Base-by-base conservation (phyloP, 2,329 filamentous ascomycete species). In the Aspergillus pseudotamarii region DNA sequence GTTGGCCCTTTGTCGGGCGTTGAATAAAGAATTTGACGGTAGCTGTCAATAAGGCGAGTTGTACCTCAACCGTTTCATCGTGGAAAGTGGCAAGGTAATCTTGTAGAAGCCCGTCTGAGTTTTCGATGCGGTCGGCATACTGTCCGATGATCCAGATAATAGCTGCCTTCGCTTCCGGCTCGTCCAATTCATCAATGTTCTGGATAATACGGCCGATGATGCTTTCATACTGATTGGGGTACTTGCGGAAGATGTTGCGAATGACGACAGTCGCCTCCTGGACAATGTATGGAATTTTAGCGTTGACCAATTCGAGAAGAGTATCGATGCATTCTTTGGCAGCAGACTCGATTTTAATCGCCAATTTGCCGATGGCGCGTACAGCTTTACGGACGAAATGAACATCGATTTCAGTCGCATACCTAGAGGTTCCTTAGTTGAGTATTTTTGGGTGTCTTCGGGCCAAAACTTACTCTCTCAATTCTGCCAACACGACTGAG, bases 61-160 rank as follows among this genome's bases (percentile, higher is more conserved):
- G 95, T 4, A 99, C 95, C 76, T 99, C 95, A 19, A 97, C 91
- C 0, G 94, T 91, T 79, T 99, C 95, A 71, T 99, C 95, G 32
- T 91, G 87, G 80, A 98, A 99, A 0, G 92, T 91, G 75, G 94
- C 94, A 10, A 99, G 78, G 76, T 98, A 99, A 77, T 99, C 95
- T 71, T 99, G 94, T 10, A 99, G 85, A 2, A 99, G 84, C 0
- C 91, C 92, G 71, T 98, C 95, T 19, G 92, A 95, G 77, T 99
- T 98, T 76, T 99, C 95, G 71, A 99, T 99, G 51, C 95, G 90
- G 75, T 96, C 93, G 11, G 95, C 95, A 73, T 99, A 99, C 77
- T 99, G 93, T 2, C 95, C 95, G 75, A 99, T 99, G 41, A 99
- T 95, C 95, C 95, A 99, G 51, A 99, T 95, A 89, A 99, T 97